Evolutionary conservation across 805 yeast genomes (phyloP).

Genomic region (Cyberlindnera xishuangbannaensis): DNA sequence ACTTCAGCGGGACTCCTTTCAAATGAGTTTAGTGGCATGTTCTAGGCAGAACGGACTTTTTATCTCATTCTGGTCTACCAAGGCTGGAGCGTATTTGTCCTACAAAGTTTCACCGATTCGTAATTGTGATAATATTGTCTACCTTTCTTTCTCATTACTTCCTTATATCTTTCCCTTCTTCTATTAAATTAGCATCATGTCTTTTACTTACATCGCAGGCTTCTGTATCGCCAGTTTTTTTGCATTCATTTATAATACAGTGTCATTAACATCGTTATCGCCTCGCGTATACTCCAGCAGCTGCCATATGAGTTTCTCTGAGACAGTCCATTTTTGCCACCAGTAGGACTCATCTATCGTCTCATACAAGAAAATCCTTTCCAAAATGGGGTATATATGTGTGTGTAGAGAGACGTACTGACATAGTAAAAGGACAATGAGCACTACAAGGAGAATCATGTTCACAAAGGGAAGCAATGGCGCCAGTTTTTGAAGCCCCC

Average conservation of each 20-base stretch:
- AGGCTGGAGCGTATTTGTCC: not conserved
- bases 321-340: conserved; percentile 17
- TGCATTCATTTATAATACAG: not conserved
- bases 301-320: conserved; percentile 15
- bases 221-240: too few relatives aligned
- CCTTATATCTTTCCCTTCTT: not conserved
- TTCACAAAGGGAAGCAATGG: conserved; percentile 6
- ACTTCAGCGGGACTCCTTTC: conserved; percentile 8
- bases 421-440: conserved; percentile 2
- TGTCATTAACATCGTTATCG: not conserved
- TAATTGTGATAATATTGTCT: too few relatives aligned
- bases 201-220: not conserved
- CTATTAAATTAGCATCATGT: not conserved
- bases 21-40: conserved; percentile 2
- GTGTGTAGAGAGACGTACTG: conserved; percentile 3
- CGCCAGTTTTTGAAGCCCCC: not conserved
- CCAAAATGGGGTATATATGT: conserved; percentile 3
- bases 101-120: too few relatives aligned
- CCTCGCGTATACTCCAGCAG: conserved; percentile 13
- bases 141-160: too few relatives aligned
- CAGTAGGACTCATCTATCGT: conserved; percentile 16
- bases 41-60: too few relatives aligned
- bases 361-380: conserved; percentile 6
- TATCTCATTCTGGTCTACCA: too few relatives aligned
- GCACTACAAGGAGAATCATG: conserved; percentile 5